Conservation (phyloP, 225 moss, liverwort and hornwort species). For the Climacium dendroides region DNA sequence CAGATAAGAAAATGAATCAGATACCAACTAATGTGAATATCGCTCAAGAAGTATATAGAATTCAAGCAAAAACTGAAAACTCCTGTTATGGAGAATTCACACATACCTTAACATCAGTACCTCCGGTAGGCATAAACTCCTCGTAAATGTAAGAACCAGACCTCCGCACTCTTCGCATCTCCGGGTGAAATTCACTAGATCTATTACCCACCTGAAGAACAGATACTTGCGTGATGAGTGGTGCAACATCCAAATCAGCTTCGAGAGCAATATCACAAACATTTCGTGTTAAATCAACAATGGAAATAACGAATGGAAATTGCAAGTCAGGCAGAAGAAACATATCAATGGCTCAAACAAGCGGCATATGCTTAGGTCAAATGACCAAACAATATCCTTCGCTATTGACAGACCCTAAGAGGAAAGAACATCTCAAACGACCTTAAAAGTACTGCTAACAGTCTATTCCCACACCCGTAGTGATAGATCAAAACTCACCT, state of each 20-base stretch:
- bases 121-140: slow-evolving; percentile 99
- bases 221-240: not conserved
- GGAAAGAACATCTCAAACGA: not conserved
- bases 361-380: not conserved
- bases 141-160: slow-evolving; percentile 97
- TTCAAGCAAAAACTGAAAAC: not conserved
- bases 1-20: not conserved
- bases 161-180: slow-evolving; percentile 79
- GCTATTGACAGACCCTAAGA: not conserved
- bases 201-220: slow-evolving; percentile 84
- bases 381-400: not conserved
- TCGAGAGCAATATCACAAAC: not conserved
- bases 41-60: not conserved
- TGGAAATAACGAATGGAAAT: not conserved
- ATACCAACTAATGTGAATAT: not conserved
- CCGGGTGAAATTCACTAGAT: slow-evolving; percentile 96
- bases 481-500: slow-evolving; percentile 39
- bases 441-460: not conserved
- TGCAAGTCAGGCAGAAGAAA: not conserved
- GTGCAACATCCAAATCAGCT: not conserved
- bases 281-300: not conserved
- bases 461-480: not conserved
- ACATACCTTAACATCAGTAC: slow-evolving; percentile 95
- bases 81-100: not conserved
- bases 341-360: not conserved